Conservation (phyloP, 2,329 filamentous ascomycete genomes). For the Malbranchea cinnamomea region DNA sequence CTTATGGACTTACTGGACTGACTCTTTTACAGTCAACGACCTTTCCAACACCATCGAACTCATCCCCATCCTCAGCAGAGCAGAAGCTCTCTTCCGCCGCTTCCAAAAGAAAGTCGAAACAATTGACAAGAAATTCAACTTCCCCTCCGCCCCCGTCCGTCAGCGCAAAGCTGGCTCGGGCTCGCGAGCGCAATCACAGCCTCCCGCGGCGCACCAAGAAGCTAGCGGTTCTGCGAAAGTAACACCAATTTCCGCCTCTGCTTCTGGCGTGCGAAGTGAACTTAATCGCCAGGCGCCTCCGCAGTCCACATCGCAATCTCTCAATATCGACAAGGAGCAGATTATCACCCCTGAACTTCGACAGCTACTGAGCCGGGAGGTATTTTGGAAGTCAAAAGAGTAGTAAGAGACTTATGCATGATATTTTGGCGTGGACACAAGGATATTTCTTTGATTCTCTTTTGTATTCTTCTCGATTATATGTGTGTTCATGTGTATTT, state of each 20-base stretch:
- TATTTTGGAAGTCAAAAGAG: slow-evolving; percentile 34
- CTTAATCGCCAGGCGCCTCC: too few relatives aligned
- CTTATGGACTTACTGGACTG: slow-evolving; percentile 7
- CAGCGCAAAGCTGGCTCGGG: slow-evolving; percentile 5
- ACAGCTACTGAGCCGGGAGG: slow-evolving; percentile 43
- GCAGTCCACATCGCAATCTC: not conserved
- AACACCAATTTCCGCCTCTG: not conserved
- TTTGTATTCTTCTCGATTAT: too few relatives aligned
- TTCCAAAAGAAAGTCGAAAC: slow-evolving; percentile 83
- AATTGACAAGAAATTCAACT: slow-evolving; percentile 80
- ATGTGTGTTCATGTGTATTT: too few relatives aligned
- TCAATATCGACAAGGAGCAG: slow-evolving; percentile 21
- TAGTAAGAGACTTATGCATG: too few relatives aligned
- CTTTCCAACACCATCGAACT: slow-evolving; percentile 87
- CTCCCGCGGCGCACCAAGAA: slow-evolving; percentile 8
- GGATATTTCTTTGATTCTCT: too few relatives aligned
- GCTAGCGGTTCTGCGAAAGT: slow-evolving; percentile 2
- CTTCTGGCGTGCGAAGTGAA: not conserved
- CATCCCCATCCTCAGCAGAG: slow-evolving; percentile 67
- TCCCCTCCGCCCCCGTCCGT: slow-evolving; percentile 44
- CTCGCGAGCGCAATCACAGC: not conserved
- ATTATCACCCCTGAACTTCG: slow-evolving; percentile 51
- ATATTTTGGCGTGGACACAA: slow-evolving; percentile 26
- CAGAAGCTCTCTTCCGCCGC: slow-evolving; percentile 73
- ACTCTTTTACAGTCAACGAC: slow-evolving; percentile 58